These are phyloP conservation scores for Rubroshorea leprosula DNA, from an alignment of 345 rosid genomes.

Conservation along the genomic window DNA sequence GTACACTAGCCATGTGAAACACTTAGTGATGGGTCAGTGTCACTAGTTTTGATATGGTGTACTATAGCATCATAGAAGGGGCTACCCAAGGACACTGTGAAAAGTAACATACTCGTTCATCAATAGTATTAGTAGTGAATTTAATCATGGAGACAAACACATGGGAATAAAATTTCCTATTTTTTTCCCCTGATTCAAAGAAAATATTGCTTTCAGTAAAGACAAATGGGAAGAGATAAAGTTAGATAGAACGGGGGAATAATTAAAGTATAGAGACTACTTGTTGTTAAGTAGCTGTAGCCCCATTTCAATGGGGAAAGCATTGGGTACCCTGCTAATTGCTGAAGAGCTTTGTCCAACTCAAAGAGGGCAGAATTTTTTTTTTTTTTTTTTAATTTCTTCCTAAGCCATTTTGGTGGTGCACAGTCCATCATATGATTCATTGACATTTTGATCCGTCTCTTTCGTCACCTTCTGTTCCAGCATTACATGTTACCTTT, in stretches of 20 bases:
- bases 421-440: constrained; percentile 22
- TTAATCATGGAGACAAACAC: too few species aligned
- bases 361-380: constrained; percentile 21
- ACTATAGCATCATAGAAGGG: neutral
- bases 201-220: constrained; percentile 12
- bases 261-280: neutral
- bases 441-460: constrained; percentile 27
- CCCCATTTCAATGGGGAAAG: constrained; percentile 14
- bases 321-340: constrained; percentile 23
- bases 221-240: constrained; percentile 3
- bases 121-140: too few species aligned
- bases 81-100: too few species aligned
- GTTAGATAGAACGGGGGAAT: neutral
- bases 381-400: too few species aligned
- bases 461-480: constrained; percentile 21
- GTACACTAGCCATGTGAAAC: constrained; percentile 28
- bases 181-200: neutral
- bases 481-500: constrained; percentile 9
- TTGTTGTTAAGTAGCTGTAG: neutral
- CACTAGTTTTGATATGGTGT: neutral
- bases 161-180: too few species aligned
- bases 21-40: constrained; percentile 26
- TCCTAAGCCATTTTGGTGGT: constrained; percentile 18
- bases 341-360: constrained; percentile 19
- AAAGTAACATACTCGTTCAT: too few species aligned